These are phyloP conservation scores for Pseudopyricularia cyperi DNA, from an alignment of 2,329 filamentous ascomycete species.

Conservation along the genomic window DNA sequence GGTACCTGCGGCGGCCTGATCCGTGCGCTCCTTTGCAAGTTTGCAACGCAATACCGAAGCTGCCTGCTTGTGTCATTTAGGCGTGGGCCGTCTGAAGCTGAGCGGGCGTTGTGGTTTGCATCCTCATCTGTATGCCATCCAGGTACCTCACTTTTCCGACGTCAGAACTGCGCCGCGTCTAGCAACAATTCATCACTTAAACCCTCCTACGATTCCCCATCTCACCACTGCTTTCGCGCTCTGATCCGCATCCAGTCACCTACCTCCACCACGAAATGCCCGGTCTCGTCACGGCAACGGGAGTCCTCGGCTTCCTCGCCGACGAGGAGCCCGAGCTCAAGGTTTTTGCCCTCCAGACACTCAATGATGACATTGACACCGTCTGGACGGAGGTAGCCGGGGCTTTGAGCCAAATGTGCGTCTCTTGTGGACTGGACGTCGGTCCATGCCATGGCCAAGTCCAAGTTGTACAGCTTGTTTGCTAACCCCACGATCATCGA, in stretches of 20 bases:
- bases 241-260: background rate
- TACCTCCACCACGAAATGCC: constrained; percentile 51
- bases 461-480: constrained; percentile 1
- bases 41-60: background rate
- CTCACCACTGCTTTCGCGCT: background rate
- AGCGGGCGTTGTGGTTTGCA: background rate
- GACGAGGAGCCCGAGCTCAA: constrained; percentile 91
- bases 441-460: background rate
- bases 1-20: background rate
- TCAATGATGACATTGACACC: constrained; percentile 93
- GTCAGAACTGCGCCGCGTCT: background rate
- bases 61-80: background rate
- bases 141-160: background rate
- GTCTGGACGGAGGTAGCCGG: constrained; percentile 96
- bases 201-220: background rate
- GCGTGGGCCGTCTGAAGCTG: background rate
- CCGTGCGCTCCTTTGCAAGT: background rate
- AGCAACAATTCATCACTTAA: background rate
- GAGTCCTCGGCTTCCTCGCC: constrained; percentile 86
- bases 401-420: constrained; percentile 82
- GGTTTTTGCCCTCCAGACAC: constrained; percentile 84
- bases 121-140: background rate
- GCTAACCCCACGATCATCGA: constrained; percentile 3
- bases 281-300: constrained; percentile 84
- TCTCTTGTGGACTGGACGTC: background rate